phyloP scores from a whole-genome alignment of 73 alveolate genomes.

The Symbiodinium natans region DNA sequence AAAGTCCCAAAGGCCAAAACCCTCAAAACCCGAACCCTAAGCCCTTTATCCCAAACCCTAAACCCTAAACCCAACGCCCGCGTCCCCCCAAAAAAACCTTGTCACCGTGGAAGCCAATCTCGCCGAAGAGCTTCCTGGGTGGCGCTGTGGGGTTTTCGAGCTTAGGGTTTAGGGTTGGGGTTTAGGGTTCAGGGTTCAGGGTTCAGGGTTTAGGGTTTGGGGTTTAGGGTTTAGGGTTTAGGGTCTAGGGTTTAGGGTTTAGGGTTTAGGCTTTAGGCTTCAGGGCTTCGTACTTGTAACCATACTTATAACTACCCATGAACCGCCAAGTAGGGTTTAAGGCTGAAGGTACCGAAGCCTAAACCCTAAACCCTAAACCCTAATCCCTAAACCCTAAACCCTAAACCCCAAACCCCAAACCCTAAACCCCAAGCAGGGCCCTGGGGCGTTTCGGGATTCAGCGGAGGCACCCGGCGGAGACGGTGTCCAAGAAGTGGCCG shows the following conservation, averaged over 20 bases:
- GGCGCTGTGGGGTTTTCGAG: too few species aligned
- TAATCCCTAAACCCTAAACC: neutral
- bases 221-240: neutral
- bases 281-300: too few species aligned
- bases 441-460: too few species aligned
- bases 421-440: neutral
- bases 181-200: neutral
- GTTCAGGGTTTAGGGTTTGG: neutral
- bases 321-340: neutral
- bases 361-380: too few species aligned
- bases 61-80: neutral
- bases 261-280: neutral
- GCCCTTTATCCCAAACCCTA: neutral
- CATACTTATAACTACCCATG: too few species aligned
- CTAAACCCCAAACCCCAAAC: neutral
- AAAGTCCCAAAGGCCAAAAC: too few species aligned
- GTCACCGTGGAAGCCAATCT: constrained; percentile 2
- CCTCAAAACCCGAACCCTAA: too few species aligned
- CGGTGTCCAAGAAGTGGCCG: neutral
- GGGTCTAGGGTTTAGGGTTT: neutral
- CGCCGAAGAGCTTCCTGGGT: neutral
- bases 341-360: neutral
- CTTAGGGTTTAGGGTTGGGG: too few species aligned
- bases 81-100: neutral
- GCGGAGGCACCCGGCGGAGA: neutral